These are phyloP conservation scores for Clarkia xantiana DNA, from an alignment of 345 rosid species.

Conservation along the genomic window DNA sequence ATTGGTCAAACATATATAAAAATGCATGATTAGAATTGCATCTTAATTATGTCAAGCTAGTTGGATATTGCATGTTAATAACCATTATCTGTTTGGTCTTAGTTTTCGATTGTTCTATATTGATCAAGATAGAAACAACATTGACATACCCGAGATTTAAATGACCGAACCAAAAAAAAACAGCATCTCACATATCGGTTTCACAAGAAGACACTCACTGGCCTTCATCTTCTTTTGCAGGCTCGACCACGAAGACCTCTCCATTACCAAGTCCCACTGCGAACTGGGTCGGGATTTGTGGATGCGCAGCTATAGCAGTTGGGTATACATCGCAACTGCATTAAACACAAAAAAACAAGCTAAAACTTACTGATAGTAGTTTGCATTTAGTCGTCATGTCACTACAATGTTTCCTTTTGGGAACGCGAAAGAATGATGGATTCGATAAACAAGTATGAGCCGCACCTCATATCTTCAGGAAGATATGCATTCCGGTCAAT, in stretches of 20 bases:
- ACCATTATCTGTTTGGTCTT: too few species aligned
- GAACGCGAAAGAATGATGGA: too few species aligned
- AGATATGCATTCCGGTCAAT: conserved; percentile 15
- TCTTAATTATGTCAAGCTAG: too few species aligned
- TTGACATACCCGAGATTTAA: too few species aligned
- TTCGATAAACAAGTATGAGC: background rate
- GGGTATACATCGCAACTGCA: conserved; percentile 20
- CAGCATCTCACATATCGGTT: background rate
- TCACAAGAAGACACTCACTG: conserved; percentile 11
- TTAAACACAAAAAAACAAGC: background rate
- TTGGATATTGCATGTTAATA: too few species aligned
- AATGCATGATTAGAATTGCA: too few species aligned
- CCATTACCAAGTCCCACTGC: conserved; percentile 28
- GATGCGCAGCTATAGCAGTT: conserved; percentile 21
- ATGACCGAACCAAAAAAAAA: background rate
- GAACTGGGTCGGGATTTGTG: conserved; percentile 26
- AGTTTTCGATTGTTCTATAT: too few species aligned
- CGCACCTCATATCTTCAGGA: conserved; percentile 15
- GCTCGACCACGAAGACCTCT: conserved; percentile 21
- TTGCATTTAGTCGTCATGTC: too few species aligned
- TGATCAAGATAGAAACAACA: too few species aligned
- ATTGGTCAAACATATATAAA: too few species aligned
- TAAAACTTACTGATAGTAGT: background rate
- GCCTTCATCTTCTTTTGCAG: conserved; percentile 10
- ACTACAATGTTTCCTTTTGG: too few species aligned